phyloP scores from a whole-genome alignment of 2,329 filamentous ascomycete species.

The Hypoxylon sp. region DNA sequence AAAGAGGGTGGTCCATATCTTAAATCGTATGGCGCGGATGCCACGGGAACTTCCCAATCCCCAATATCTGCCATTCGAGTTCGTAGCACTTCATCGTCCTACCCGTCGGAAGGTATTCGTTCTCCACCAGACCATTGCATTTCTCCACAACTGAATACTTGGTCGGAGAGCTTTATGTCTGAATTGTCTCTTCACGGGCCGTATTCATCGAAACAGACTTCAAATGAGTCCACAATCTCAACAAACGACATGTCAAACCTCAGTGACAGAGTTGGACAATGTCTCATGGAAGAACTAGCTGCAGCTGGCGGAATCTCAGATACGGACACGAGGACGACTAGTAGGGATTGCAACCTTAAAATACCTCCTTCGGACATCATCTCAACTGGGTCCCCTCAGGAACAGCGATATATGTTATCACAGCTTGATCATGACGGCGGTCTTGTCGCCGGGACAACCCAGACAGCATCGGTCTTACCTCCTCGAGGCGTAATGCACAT shows the following conservation, averaged over 20 bases:
- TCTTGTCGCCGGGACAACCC: background rate
- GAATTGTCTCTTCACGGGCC: slow-evolving; percentile 34
- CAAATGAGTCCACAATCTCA: slow-evolving; percentile 16
- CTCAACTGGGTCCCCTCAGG: slow-evolving; percentile 7
- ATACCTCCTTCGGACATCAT: slow-evolving; percentile 27
- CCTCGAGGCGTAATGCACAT: slow-evolving; percentile 24
- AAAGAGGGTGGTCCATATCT: background rate
- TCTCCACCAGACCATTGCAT: slow-evolving; percentile 30
- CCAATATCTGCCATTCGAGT: slow-evolving; percentile 11
- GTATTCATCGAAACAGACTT: slow-evolving; percentile 21
- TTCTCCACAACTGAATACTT: slow-evolving; percentile 36
- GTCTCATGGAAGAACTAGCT: slow-evolving; percentile 40
- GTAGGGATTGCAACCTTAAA: slow-evolving; percentile 26
- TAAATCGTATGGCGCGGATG: background rate
- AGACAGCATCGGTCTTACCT: background rate
- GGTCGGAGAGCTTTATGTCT: slow-evolving; percentile 37
- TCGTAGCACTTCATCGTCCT: slow-evolving; percentile 44
- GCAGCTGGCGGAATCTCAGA: slow-evolving; percentile 34
- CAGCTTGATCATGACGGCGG: background rate
- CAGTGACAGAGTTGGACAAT: slow-evolving; percentile 20
- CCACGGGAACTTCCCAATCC: slow-evolving; percentile 7
- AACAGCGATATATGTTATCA: background rate
- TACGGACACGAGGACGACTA: slow-evolving; percentile 36
- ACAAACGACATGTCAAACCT: slow-evolving; percentile 9
- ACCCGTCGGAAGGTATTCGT: slow-evolving; percentile 46